Evolutionary conservation across 1,284 basidiomycete genomes (phyloP).

Genomic region (Fomitiporia mediterranea): DNA sequence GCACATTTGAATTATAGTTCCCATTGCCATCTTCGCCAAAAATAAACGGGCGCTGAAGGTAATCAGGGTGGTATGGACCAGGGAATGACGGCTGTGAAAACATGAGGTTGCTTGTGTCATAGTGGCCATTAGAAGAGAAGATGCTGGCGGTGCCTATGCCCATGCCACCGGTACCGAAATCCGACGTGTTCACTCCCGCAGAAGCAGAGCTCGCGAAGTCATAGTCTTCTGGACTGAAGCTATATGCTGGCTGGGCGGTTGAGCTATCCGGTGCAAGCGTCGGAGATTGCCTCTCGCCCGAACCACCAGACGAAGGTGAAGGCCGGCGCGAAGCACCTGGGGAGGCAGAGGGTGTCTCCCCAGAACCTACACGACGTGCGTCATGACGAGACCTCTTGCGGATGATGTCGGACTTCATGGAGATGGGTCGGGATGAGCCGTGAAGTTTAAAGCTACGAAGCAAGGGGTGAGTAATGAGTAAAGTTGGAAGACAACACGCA

Average conservation of each 20-base stretch:
- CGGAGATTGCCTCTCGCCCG: constrained; percentile 42
- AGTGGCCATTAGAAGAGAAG: constrained; percentile 31
- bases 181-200: not conserved
- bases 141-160: constrained; percentile 18
- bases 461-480: constrained; percentile 1
- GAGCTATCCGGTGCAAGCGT: constrained; percentile 63
- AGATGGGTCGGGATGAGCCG: constrained; percentile 74
- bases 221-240: constrained; percentile 37
- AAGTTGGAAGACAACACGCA: not conserved
- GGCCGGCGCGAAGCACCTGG: constrained; percentile 69
- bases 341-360: constrained; percentile 63
- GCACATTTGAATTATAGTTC: constrained; percentile 25
- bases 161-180: constrained; percentile 22
- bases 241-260: constrained; percentile 34
- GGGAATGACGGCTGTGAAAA: constrained; percentile 41
- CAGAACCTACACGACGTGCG: constrained; percentile 48
- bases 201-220: constrained; percentile 29
- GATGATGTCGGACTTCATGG: constrained; percentile 83
- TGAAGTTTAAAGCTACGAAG: constrained; percentile 65
- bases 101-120: constrained; percentile 22
- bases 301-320: constrained; percentile 47
- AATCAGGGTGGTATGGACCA: constrained; percentile 69
- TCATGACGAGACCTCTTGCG: constrained; percentile 78
- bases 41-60: constrained; percentile 45
- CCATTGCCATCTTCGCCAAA: constrained; percentile 41